Base-by-base conservation (phyloP, 768 basidiomycete species). In the Calocybe gangraenosa region DNA sequence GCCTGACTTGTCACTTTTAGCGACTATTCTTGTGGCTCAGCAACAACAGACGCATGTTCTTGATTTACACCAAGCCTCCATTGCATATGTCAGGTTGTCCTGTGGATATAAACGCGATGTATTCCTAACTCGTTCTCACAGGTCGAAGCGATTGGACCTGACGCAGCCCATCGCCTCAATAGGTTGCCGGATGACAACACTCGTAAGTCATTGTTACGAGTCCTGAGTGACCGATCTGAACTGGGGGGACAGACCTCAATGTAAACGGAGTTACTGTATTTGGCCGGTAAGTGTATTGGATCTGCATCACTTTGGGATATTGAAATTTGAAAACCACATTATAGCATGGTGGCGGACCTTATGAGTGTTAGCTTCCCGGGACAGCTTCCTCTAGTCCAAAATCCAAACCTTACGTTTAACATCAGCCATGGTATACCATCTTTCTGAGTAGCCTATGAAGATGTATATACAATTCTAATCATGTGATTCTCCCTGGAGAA, bases 231-330 rank as follows among this genome's bases (percentile, higher is more conserved):
- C 11, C 11, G 25, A 28, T 11, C n/a, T n/a, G n/a, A n/a, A n/a
- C n/a, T n/a, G n/a, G 13, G 2, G 18, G 7, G 10, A 21, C 28
- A 66, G 65, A 70, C 45, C 42, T 69, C 41, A 70, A 70, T 40
- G 48, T 54, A 5, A 69, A 70, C 42, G 69, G 69, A 37, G 68
- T 65, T 3, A 70, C 68, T 13, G 66, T 72, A 4, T 70, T 70
- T 51, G 68, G 69, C 28, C 58, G 68, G 68, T 66, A 46, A 20
- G 50, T 46, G 39, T 20, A 28, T 34, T 22, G 7, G 3, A 19
- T 11, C 3, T n/a, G n/a, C 3, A 11, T 10, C 2, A 5, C 7
- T 23, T 23, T 4, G 15, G 3, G n/a, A n/a, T 15, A 22, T 40
- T 36, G 20, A 35, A 21, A 21, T 19, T 2, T 23, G 9, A 32